Evolutionary conservation across 2,329 filamentous ascomycete genomes (phyloP).

Genomic region (Fusarium succisae): DNA sequence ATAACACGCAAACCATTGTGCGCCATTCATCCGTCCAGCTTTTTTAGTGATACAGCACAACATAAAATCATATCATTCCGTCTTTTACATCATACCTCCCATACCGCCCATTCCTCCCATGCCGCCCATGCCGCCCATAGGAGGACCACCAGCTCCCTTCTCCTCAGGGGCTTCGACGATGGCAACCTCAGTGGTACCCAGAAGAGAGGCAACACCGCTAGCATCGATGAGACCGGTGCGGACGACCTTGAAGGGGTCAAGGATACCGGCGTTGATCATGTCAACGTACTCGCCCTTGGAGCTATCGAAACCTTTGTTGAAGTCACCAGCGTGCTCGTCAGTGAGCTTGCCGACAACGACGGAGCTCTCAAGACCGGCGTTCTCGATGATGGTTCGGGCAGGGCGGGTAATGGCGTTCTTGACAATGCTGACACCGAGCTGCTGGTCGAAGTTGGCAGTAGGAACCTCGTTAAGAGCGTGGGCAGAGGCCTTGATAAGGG

Average conservation of each 20-base stretch:
- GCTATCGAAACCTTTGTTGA: slow-evolving; percentile 98
- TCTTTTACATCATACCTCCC: slow-evolving; percentile 67
- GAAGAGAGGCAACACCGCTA: slow-evolving; percentile 93
- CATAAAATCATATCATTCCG: slow-evolving; percentile 30
- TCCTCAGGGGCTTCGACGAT: slow-evolving; percentile 97
- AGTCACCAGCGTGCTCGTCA: slow-evolving; percentile 89
- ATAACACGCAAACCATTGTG: slow-evolving; percentile 62
- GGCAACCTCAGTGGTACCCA: slow-evolving; percentile 97
- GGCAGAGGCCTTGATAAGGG: slow-evolving; percentile 94
- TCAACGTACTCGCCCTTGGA: slow-evolving; percentile 98
- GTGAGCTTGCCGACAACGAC: slow-evolving; percentile 98
- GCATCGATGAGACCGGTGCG: slow-evolving; percentile 95
- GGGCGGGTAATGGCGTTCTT: slow-evolving; percentile 98
- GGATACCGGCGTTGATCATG: slow-evolving; percentile 97
- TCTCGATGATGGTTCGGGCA: slow-evolving; percentile 95
- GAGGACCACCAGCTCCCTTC: slow-evolving; percentile 72
- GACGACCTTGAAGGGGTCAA: slow-evolving; percentile 99
- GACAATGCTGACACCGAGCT: slow-evolving; percentile 96
- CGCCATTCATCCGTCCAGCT: slow-evolving; percentile 49
- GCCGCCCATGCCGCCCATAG: slow-evolving; percentile 73
- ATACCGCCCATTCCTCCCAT: slow-evolving; percentile 70
- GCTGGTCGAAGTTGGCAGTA: slow-evolving; percentile 96
- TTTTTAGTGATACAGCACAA: slow-evolving; percentile 45
- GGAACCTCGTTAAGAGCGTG: slow-evolving; percentile 87
- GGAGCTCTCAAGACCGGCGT: slow-evolving; percentile 93